Base-by-base conservation (phyloP, 306 rosid genomes). In the Begonia masoniana region DNA sequence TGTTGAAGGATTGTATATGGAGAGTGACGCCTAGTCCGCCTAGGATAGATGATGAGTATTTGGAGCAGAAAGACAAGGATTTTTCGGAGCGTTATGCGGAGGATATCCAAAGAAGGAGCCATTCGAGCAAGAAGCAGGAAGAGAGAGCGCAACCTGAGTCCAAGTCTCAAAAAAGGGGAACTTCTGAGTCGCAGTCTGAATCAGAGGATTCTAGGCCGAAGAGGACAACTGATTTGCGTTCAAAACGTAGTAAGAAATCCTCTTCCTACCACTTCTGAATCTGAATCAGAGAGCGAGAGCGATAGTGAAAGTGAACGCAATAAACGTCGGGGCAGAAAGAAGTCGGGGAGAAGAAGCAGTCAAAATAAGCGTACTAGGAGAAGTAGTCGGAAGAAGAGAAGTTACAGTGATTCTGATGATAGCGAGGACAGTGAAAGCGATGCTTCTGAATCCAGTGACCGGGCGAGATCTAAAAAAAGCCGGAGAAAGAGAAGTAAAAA, bases 1-100 rank as follows among this genome's bases (percentile, higher is more conserved):
- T 53, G 61, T 61, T 83, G 73, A 79, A 69, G 59, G 61, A 63
- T 19, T 91, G 99, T 58, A 83, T 91, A 41, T 91, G 92, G 96
- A 79, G 74, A 49, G 76, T 60, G 23, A 81, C 94, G 54, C 96
- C 99, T 1, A 86, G 99, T 57, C 96, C 96, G 43, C 86, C 93
- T 0, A 81, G 99, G 69, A 24, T 61, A 15, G 88, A 70, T 13
- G 59, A 68, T 23, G 88, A 83, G 3, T 82, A 72, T 3, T 57
- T 54, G 13, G 96, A 76, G 64, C 82, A 56, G 6, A 81, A 68
- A 49, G 65, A 62, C 2, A 88, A 73, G 13, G 94, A 71, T 31
- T 63, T 79, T 68, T 58, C 57, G 12, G 82, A 64, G n/a, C 63
- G 61, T 51, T 46, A 43, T 10, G 69, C 63, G 3, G 67, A 53